Conservation (phyloP, 163 green algal genomes). For the Volvox carteri region DNA sequence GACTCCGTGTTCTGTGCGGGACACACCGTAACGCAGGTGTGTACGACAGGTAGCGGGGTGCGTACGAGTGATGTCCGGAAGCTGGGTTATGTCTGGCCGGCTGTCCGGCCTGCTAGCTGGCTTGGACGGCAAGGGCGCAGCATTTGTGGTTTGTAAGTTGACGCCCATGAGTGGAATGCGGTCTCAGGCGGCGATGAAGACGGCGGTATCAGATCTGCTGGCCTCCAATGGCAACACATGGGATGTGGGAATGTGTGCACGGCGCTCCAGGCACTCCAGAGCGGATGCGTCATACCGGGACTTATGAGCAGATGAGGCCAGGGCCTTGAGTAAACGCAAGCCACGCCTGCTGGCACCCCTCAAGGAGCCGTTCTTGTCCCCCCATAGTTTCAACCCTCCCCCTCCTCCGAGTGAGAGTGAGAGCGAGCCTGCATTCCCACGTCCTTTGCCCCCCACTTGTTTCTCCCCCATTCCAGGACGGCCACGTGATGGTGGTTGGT, state of each 20-base stretch:
- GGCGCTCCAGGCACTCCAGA: too few relatives aligned
- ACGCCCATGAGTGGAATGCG: background rate
- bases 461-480: slow-evolving; percentile 11
- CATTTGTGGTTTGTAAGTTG: background rate
- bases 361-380: background rate
- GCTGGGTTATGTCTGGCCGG: too few relatives aligned
- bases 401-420: background rate
- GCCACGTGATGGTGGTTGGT: slow-evolving; percentile 55
- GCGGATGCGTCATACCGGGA: too few relatives aligned
- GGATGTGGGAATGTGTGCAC: too few relatives aligned
- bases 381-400: background rate
- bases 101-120: background rate
- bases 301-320: too few relatives aligned
- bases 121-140: background rate
- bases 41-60: background rate
- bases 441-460: background rate
- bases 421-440: too few relatives aligned
- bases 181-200: background rate
- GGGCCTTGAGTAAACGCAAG: too few relatives aligned
- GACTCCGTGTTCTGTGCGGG: slow-evolving; percentile 58
- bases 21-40: slow-evolving; percentile 49
- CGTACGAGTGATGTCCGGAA: background rate
- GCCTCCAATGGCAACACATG: background rate
- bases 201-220: background rate
- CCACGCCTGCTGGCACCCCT: too few relatives aligned